Conservation (phyloP, 2,329 filamentous ascomycete genomes). For the Trichoderma sp. region DNA sequence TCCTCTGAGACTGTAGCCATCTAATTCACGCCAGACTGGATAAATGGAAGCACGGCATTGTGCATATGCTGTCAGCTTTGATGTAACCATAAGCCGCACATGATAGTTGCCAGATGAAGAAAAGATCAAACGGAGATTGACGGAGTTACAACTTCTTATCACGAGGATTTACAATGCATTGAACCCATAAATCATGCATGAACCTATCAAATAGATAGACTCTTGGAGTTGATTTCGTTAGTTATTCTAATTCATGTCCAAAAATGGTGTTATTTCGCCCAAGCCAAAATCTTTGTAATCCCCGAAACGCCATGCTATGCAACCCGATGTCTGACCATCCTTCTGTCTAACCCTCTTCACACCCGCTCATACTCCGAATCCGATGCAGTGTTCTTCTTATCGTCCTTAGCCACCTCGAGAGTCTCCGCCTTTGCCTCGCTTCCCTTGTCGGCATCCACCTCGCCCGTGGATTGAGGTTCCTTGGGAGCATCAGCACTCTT, state of each 20-base stretch:
- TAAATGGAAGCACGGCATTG: background rate
- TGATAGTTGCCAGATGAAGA: background rate
- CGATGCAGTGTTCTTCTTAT: constrained; percentile 32
- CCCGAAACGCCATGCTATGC: constrained; percentile 20
- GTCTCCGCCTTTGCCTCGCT: constrained; percentile 21
- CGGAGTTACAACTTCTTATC: background rate
- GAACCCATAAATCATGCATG: background rate
- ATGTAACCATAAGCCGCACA: background rate
- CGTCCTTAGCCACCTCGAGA: constrained; percentile 16
- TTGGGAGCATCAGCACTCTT: background rate
- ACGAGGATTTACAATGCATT: background rate
- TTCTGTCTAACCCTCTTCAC: background rate
- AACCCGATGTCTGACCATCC: background rate
- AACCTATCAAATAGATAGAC: background rate
- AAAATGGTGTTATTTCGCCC: background rate
- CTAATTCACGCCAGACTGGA: background rate
- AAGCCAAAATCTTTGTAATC: background rate
- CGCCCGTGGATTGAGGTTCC: background rate
- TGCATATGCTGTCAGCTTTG: background rate
- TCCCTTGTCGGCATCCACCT: background rate
- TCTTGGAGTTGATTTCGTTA: background rate
- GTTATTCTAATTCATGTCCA: background rate
- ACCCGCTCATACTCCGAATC: constrained; percentile 38
- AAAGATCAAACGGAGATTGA: background rate
- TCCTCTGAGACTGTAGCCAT: rapidly evolving